Evolutionary conservation across 2,329 filamentous ascomycete species (phyloP).

Genomic region (Kalaharituber pfeilii): DNA sequence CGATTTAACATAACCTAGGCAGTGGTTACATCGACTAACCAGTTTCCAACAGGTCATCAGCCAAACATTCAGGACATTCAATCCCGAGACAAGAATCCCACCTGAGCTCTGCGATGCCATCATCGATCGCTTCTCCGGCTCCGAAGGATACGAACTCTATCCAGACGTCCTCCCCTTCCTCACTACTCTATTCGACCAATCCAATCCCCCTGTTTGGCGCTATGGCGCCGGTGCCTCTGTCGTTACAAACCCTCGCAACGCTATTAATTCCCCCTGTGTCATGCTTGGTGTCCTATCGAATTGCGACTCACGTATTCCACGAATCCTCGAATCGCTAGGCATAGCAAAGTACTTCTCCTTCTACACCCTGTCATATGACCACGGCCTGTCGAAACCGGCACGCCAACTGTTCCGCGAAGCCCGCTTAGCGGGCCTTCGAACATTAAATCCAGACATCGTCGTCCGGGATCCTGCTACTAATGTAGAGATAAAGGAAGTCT

Average conservation of each 20-base stretch:
- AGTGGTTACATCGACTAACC: no score
- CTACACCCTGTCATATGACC: conserved; percentile 43
- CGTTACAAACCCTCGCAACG: not conserved
- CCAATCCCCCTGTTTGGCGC: conserved; percentile 9
- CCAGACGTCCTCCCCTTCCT: conserved; percentile 34
- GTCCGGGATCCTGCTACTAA: not conserved
- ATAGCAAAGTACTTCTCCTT: conserved; percentile 24
- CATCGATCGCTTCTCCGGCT: conserved; percentile 37
- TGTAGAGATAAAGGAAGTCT: conserved; percentile 3
- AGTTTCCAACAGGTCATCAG: conserved; percentile 35
- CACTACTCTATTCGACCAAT: conserved; percentile 27
- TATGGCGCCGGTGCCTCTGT: conserved; percentile 23
- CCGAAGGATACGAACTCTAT: conserved; percentile 36
- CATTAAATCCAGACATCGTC: not conserved
- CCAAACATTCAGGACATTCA: conserved; percentile 35
- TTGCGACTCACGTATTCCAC: conserved; percentile 42
- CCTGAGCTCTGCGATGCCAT: conserved; percentile 33
- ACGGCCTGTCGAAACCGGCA: conserved; percentile 43
- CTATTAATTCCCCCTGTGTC: conserved; percentile 18
- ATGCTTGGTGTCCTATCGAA: conserved; percentile 45
- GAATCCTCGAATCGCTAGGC: conserved; percentile 37
- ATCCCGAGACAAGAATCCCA: conserved; percentile 25
- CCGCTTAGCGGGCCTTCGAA: not conserved
- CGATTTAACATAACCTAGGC: no score
- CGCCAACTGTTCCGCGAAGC: conserved; percentile 33